Percentiles rank a stretch among this genome's conserved stretches.
Evolutionary conservation across 306 rosid species (phyloP).

Genomic region (Senna siamea): DNA sequence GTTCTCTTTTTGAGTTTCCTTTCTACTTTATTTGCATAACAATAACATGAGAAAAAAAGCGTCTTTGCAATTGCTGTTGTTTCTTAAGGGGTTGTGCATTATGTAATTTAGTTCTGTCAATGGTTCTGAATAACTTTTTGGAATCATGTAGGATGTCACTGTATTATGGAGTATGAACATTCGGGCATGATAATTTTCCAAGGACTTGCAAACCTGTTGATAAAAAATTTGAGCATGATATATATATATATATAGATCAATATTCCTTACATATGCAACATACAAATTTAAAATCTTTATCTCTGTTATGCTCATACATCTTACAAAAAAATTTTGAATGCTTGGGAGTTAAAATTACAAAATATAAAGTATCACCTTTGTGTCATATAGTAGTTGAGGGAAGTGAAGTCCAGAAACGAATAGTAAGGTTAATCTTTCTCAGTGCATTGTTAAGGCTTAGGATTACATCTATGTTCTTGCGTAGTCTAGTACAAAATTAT

Average conservation of each 20-base stretch:
- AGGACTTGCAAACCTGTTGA: too few relatives aligned
- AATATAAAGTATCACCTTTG: neutral
- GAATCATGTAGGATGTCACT: neutral
- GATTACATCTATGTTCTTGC: neutral
- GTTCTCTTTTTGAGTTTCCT: neutral
- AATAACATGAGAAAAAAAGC: too few relatives aligned
- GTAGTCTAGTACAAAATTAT: neutral
- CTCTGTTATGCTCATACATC: neutral
- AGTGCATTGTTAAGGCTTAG: neutral
- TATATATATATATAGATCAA: too few relatives aligned
- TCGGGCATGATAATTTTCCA: neutral
- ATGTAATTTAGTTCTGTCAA: neutral
- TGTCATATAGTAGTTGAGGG: neutral
- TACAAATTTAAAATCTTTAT: too few relatives aligned
- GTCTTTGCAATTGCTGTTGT: neutral
- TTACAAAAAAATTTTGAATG: too few relatives aligned
- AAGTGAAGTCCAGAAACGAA: neutral
- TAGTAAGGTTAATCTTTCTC: conserved; percentile 1
- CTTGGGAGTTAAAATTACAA: too few relatives aligned
- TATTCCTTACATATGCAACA: too few relatives aligned
- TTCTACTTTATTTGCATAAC: neutral
- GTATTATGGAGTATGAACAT: neutral
- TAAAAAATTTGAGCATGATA: too few relatives aligned
- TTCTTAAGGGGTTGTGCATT: neutral
- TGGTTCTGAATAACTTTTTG: neutral